phyloP scores from a whole-genome alignment of 1,284 basidiomycete species.

The Cutaneotrichosporon daszewskae region DNA sequence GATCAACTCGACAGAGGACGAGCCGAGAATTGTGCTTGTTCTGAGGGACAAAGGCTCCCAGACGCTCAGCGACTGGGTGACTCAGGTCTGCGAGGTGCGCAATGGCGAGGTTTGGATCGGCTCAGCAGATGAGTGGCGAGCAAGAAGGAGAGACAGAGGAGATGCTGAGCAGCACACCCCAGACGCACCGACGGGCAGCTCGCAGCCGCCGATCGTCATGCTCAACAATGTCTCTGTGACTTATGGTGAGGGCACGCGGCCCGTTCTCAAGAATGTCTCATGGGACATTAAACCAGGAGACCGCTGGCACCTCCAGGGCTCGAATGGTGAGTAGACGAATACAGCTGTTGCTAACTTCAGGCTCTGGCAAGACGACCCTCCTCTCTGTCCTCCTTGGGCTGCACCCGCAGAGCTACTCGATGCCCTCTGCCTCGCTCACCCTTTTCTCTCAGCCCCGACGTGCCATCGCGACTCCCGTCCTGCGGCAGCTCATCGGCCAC shows the following conservation, averaged over 20 bases:
- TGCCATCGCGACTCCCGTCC: constrained; percentile 55
- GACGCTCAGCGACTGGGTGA: constrained; percentile 59
- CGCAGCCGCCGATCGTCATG: constrained; percentile 54
- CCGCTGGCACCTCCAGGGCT: constrained; percentile 78
- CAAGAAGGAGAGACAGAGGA: constrained; percentile 1
- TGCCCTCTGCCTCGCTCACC: constrained; percentile 53
- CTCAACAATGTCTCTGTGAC: constrained; percentile 64
- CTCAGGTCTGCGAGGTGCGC: constrained; percentile 60
- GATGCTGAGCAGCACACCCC: constrained; percentile 29
- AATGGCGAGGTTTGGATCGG: constrained; percentile 54
- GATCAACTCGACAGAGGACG: constrained; percentile 32
- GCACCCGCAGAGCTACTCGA: constrained; percentile 85
- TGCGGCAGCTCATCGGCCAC: constrained; percentile 64
- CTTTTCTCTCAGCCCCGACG: constrained; percentile 69
- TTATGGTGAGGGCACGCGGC: constrained; percentile 59
- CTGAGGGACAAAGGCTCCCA: constrained; percentile 66
- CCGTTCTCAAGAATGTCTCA: constrained; percentile 65
- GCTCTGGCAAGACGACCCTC: constrained; percentile 92
- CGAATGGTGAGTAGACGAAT: constrained; percentile 62
- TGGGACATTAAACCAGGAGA: constrained; percentile 77
- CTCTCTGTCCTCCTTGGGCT: constrained; percentile 88
- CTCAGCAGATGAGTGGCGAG: constrained; percentile 48
- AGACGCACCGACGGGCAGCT: constrained; percentile 49
- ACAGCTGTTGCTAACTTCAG: constrained; percentile 48
- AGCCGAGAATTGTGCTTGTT: constrained; percentile 63